A percentile compares a stretch with the other conserved stretches of the same genome.
These are phyloP conservation scores for Elaeis oleifera DNA, from an alignment of 202 grass and related monocot species.

Conservation along the genomic window DNA sequence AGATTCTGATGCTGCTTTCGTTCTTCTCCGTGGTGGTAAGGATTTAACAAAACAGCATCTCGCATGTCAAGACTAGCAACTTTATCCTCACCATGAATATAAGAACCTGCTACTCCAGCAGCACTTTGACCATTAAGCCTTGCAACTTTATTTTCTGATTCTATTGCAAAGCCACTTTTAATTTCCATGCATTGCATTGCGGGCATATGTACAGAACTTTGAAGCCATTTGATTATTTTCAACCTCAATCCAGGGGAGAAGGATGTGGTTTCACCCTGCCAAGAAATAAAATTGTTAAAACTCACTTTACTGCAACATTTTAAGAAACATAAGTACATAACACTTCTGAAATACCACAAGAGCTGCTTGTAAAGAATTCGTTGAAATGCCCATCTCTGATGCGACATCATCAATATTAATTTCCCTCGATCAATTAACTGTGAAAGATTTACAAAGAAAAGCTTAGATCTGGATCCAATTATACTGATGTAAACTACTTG, in stretches of 20 bases:
- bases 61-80: conserved; percentile 21
- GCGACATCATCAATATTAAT: conserved; percentile 75
- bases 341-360: conserved; percentile 56
- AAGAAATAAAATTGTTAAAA: conserved; percentile 30
- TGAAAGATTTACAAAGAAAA: conserved; percentile 21
- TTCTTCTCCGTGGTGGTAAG: conserved; percentile 20
- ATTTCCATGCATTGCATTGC: conserved; percentile 27
- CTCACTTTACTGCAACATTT: conserved; percentile 21
- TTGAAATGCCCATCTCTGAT: conserved; percentile 82
- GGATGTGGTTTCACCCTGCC: conserved; percentile 87
- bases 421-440: conserved; percentile 76
- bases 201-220: conserved; percentile 45
- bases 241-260: conserved; percentile 94
- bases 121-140: conserved; percentile 23
- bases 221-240: conserved; percentile 93
- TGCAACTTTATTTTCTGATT: conserved; percentile 39
- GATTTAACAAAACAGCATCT: conserved; percentile 31
- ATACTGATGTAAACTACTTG: too few relatives aligned
- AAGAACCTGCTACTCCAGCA: conserved; percentile 21
- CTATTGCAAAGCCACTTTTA: conserved; percentile 28
- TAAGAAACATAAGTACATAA: conserved; percentile 1
- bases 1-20: conserved; percentile 28
- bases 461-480: neutral
- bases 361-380: conserved; percentile 86
- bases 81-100: conserved; percentile 26